Conservation (phyloP, 202 grass and related monocot genomes). For the Zoysia matrella region DNA sequence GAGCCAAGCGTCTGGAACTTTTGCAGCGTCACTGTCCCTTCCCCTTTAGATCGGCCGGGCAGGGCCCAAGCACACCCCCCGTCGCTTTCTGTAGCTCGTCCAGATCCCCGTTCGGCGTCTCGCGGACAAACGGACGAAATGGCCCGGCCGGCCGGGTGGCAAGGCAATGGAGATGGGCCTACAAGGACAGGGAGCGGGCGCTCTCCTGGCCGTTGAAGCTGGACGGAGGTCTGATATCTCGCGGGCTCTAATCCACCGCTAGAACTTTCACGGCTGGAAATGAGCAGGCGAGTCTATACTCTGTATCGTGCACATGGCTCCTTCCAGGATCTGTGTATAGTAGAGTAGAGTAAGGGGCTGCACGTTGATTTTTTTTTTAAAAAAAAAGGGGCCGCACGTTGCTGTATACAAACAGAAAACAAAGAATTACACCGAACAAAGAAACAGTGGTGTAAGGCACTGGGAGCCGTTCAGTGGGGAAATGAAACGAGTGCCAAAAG, state of each 20-base stretch:
- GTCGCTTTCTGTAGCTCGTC: not conserved
- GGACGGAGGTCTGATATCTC: slow-evolving; percentile 16
- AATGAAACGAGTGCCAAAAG: not conserved
- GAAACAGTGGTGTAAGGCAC: not conserved
- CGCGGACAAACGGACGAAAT: slow-evolving; percentile 18
- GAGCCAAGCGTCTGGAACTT: slow-evolving; percentile 5
- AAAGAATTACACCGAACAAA: no score
- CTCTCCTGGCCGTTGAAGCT: slow-evolving; percentile 7
- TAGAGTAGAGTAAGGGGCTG: not conserved
- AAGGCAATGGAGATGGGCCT: not conserved
- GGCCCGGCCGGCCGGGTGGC: not conserved
- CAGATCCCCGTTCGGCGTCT: not conserved
- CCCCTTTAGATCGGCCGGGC: not conserved
- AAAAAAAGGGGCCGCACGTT: not conserved
- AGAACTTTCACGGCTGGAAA: not conserved
- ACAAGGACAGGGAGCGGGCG: not conserved
- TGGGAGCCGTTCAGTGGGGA: not conserved
- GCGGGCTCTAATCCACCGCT: not conserved
- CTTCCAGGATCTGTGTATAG: not conserved
- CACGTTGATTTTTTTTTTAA: no score
- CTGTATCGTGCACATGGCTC: slow-evolving; percentile 11
- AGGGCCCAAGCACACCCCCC: not conserved
- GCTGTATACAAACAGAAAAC: not conserved
- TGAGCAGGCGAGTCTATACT: slow-evolving; percentile 8
- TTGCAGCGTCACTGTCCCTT: not conserved